Base-by-base conservation (phyloP, 2,329 filamentous ascomycete genomes). In the Tolypocladium paradoxum region DNA sequence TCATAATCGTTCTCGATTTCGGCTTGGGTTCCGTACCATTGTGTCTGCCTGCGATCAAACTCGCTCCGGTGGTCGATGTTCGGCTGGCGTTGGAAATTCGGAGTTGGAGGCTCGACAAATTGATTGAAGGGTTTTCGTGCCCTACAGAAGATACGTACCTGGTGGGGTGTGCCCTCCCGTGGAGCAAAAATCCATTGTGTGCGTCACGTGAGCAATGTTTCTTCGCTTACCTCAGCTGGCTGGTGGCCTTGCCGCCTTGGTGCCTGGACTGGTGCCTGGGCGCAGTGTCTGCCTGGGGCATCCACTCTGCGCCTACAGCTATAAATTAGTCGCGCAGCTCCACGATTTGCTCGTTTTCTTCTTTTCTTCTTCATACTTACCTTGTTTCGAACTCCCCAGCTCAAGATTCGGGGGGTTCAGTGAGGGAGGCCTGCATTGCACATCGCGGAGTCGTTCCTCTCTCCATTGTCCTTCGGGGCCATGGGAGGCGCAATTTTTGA, bases 391-490 rank as follows among this genome's bases (percentile, higher is more conserved):
- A 60, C 54, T 60, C 56, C 62, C 68, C 66, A 65, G 74, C 64
- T 78, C 75, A 77, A 63, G 73, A 74, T 68, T 68, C 60, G 68
- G 64, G 61, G 60, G 54, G 56, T 62, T 68, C 68, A 76, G 70
- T 63, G 60, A 64, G 70, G 71, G 67, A 71, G 69, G 70, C 74
- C 75, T 78, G 75, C 75, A 78, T 77, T 76, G 75, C 75, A 78
- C 75, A 74, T 62, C 75, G 75, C 71, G 75, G 75, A 69, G 73
- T 74, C 69, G 63, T 65, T 70, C 68, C 64, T 64, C 62, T 53
- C 70, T 76, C 69, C 68, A 76, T 76, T 77, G 73, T 72, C 73
- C 73, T 77, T 77, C 72, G 75, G 73, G 73, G 73, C 73, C 75
- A 73, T 76, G 68, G 72, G 69, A 67, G 70, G 71, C 70, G 74